Evolutionary conservation across 108 stramenopile genomes (phyloP).

Genomic region (Fragilariopsis cylindrus): DNA sequence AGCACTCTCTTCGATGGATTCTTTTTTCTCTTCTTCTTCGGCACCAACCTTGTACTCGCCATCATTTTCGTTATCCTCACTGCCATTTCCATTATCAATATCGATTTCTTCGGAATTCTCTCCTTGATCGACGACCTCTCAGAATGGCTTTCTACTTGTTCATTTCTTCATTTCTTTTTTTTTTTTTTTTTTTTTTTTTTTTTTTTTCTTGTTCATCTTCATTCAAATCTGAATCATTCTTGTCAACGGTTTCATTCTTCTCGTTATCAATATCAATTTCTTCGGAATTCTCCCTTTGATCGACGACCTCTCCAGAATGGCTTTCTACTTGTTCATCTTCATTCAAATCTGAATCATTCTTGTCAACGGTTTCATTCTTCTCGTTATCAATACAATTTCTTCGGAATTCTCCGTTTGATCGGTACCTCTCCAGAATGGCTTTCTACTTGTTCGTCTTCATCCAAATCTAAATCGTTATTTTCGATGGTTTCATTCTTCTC

Average conservation of each 20-base stretch:
- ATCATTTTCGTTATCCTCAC: conserved; percentile 12
- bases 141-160: neutral
- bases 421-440: neutral
- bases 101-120: conserved; percentile 1
- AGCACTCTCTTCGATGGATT: neutral
- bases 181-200: too few species aligned
- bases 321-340: neutral
- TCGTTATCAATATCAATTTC: neutral
- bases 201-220: too few species aligned
- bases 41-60: conserved; percentile 5
- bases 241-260: conserved; percentile 8
- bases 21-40: conserved; percentile 9
- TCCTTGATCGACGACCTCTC: neutral
- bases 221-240: neutral
- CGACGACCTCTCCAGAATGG: too few species aligned
- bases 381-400: conserved; percentile 14
- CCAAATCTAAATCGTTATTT: conserved; percentile 19
- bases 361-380: conserved; percentile 22
- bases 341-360: neutral
- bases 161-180: too few species aligned
- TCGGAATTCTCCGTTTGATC: conserved; percentile 13
- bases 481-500: neutral
- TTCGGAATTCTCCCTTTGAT: too few species aligned
- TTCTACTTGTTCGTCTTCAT: conserved; percentile 12
- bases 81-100: neutral